These are phyloP conservation scores for Hypoxylon subgilvum DNA, from an alignment of 495 filamentous ascomycete species.

Conservation along the genomic window DNA sequence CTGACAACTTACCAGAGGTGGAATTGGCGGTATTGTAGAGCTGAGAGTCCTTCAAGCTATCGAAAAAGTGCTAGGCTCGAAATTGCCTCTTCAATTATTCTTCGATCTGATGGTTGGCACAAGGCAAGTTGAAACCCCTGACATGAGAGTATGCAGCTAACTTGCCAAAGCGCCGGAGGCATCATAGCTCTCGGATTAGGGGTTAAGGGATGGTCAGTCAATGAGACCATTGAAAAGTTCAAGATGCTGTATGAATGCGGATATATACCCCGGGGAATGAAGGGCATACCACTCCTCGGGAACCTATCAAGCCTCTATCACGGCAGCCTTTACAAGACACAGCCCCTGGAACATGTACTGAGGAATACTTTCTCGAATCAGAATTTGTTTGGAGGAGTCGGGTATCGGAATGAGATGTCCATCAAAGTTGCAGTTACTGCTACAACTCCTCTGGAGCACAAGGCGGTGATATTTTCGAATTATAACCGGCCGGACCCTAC, in stretches of 20 bases:
- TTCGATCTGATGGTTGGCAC: constrained; percentile 60
- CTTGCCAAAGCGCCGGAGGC: constrained; percentile 54
- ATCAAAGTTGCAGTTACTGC: constrained; percentile 55
- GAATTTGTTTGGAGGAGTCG: constrained; percentile 44
- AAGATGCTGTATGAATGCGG: constrained; percentile 44
- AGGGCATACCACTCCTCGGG: constrained; percentile 40
- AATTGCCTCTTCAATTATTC: constrained; percentile 46
- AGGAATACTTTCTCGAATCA: constrained; percentile 31
- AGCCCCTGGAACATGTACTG: constrained; percentile 43
- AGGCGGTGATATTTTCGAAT: constrained; percentile 53
- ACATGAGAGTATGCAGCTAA: background rate
- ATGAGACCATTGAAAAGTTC: constrained; percentile 50
- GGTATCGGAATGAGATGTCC: constrained; percentile 20
- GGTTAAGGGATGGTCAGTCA: constrained; percentile 50
- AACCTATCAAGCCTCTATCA: constrained; percentile 40
- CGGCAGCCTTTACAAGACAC: constrained; percentile 47
- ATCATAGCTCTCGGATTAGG: constrained; percentile 61
- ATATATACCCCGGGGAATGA: constrained; percentile 45
- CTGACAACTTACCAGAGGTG: constrained; percentile 43
- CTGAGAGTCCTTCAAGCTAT: constrained; percentile 52
- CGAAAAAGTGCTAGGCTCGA: constrained; percentile 43
- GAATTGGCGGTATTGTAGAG: constrained; percentile 55
- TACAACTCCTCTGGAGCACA: constrained; percentile 41
- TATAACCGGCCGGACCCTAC: constrained; percentile 48
- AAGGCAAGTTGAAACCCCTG: constrained; percentile 43